Evolutionary conservation across 164 flowering plant species (phyloP).

Genomic region (Buxus sempervirens): DNA sequence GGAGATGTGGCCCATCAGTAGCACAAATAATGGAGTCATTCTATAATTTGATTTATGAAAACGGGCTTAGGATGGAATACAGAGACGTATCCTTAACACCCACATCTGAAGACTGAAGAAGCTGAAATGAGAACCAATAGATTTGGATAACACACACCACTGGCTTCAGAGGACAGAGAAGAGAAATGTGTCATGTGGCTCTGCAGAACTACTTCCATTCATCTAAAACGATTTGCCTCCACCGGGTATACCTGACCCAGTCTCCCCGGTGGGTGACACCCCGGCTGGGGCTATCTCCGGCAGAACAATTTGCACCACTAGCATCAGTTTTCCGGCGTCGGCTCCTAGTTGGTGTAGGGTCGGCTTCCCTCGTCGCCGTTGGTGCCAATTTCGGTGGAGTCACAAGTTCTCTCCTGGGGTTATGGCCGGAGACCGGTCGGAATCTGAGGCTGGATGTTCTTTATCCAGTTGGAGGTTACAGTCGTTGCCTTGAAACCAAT

Average conservation of each 20-base stretch:
- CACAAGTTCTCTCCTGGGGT: slow-evolving; percentile 74
- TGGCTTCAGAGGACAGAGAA: not conserved
- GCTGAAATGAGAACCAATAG: not conserved
- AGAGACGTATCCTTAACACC: not conserved
- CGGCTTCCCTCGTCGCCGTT: slow-evolving; percentile 76
- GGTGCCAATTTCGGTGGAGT: slow-evolving; percentile 84
- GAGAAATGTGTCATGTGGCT: slow-evolving; percentile 29
- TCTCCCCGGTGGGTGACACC: slow-evolving; percentile 22
- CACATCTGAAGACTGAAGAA: not conserved
- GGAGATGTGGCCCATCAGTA: too few relatives aligned
- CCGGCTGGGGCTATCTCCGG: slow-evolving; percentile 31
- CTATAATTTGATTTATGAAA: too few relatives aligned
- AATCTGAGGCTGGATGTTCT: slow-evolving; percentile 71
- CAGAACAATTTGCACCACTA: slow-evolving; percentile 59
- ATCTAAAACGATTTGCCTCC: slow-evolving; percentile 8
- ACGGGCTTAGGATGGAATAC: too few relatives aligned
- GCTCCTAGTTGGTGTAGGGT: slow-evolving; percentile 62
- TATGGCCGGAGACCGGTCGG: slow-evolving; percentile 69
- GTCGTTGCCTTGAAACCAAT: slow-evolving; percentile 59
- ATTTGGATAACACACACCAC: not conserved
- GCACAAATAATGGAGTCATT: too few relatives aligned
- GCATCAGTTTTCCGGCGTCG: slow-evolving; percentile 59
- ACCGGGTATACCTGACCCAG: slow-evolving; percentile 25
- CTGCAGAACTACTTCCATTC: slow-evolving; percentile 19
- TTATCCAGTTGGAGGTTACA: slow-evolving; percentile 75